Evolutionary conservation across 1,284 basidiomycete genomes (phyloP).

Genomic region (Dichomitus squalens): DNA sequence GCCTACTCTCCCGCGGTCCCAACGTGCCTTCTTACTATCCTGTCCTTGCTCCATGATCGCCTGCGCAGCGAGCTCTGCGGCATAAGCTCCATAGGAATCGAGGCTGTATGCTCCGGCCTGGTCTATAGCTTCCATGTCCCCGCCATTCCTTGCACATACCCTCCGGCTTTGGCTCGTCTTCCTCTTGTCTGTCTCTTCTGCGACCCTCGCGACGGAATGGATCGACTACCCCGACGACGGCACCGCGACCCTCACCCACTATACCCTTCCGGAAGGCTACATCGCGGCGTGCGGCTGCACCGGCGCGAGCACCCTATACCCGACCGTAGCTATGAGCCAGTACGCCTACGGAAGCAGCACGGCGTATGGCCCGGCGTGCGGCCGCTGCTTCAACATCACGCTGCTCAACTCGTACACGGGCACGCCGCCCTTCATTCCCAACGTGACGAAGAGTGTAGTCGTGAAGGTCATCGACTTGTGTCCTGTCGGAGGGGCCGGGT

Average conservation of each 20-base stretch:
- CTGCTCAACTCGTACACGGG: conserved; percentile 67
- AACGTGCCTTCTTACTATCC: not conserved
- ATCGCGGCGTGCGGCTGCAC: conserved; percentile 68
- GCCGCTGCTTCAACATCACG: conserved; percentile 76
- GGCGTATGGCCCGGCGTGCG: conserved; percentile 75
- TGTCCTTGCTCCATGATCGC: conserved; percentile 14
- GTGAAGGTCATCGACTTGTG: conserved; percentile 78
- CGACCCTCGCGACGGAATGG: conserved; percentile 42
- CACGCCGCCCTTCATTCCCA: conserved; percentile 69
- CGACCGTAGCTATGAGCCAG: conserved; percentile 75
- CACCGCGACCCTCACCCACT: conserved; percentile 36
- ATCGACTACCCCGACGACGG: conserved; percentile 50
- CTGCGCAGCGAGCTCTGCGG: conserved; percentile 3
- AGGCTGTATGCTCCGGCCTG: not conserved
- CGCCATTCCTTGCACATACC: conserved; percentile 8
- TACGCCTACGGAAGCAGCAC: conserved; percentile 75
- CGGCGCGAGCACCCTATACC: conserved; percentile 67
- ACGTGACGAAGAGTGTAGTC: conserved; percentile 61
- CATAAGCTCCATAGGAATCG: not conserved
- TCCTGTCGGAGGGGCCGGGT: conserved; percentile 58
- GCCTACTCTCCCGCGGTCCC: too few species aligned
- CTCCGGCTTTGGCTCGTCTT: conserved; percentile 7
- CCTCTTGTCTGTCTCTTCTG: conserved; percentile 15
- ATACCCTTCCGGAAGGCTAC: conserved; percentile 47
- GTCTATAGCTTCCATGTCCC: not conserved